Percentiles rank a stretch among this genome's conserved stretches.
These are phyloP conservation scores for Aspergillus unguis DNA, from an alignment of 2,329 filamentous ascomycete genomes.

Conservation along the genomic window DNA sequence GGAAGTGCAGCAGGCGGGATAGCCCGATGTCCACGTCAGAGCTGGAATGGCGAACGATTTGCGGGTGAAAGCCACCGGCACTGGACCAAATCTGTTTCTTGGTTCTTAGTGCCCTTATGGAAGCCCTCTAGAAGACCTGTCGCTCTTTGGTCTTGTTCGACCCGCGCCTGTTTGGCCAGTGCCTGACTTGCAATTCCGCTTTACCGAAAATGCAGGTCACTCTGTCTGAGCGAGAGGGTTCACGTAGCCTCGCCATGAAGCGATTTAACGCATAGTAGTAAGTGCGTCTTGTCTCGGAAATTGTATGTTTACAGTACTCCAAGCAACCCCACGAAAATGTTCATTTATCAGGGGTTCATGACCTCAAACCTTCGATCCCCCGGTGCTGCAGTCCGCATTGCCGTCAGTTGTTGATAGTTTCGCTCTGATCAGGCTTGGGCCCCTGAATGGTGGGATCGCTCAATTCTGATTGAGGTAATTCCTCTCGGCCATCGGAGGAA, in stretches of 20 bases:
- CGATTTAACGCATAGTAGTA: too few species aligned
- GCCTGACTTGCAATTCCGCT: background rate
- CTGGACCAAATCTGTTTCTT: background rate
- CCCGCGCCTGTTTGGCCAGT: background rate
- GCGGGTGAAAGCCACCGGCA: background rate
- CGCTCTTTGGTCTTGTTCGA: background rate
- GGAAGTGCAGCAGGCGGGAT: background rate
- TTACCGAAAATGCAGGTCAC: background rate
- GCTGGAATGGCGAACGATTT: background rate
- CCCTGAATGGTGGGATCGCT: background rate
- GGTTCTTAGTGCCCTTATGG: background rate
- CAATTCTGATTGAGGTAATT: background rate
- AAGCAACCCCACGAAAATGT: too few species aligned
- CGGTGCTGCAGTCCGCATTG: too few species aligned
- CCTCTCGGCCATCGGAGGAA: slow-evolving; percentile 2
- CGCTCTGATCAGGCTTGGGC: background rate
- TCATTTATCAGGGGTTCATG: too few species aligned
- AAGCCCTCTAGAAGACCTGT: background rate
- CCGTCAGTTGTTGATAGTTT: background rate
- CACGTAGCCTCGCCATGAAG: too few species aligned
- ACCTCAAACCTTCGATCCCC: too few species aligned
- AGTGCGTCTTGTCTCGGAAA: too few species aligned
- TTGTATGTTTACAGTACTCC: too few species aligned
- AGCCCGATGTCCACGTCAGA: background rate
- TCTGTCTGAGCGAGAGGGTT: background rate